Percentiles rank a stretch among this genome's conserved stretches.
phyloP scores from a whole-genome alignment of 2,329 filamentous ascomycete species.

The Colletotrichum lupini region DNA sequence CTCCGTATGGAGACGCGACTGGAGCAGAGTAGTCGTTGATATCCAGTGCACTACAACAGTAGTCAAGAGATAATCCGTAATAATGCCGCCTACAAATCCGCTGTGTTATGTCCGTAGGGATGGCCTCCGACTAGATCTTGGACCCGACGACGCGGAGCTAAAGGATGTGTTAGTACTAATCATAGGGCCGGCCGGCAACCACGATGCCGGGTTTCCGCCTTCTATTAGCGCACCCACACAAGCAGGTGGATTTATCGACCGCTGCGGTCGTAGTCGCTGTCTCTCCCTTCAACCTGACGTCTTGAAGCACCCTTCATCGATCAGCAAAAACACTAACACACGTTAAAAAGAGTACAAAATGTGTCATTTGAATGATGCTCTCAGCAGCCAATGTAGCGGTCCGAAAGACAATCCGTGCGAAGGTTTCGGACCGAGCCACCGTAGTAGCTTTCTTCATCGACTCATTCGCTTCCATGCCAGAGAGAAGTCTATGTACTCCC shows the following conservation, averaged over 20 bases:
- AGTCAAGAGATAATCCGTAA: not conserved
- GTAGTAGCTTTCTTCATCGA: no score
- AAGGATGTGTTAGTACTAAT: not conserved
- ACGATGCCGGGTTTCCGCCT: no score
- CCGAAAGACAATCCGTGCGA: not conserved
- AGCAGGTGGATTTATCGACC: no score
- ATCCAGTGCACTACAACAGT: not conserved
- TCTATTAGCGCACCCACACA: not conserved
- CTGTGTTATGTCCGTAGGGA: not conserved
- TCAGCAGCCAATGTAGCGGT: constrained; percentile 37
- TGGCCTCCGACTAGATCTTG: not conserved
- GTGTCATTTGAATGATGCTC: no score
- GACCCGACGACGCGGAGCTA: not conserved
- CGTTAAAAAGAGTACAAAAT: not conserved
- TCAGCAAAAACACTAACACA: not conserved
- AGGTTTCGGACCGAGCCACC: not conserved
- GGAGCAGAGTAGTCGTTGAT: no score
- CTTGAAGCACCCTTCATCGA: not conserved
- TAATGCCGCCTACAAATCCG: not conserved
- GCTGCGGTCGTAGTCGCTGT: no score
- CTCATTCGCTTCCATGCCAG: not conserved
- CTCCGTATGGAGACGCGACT: not conserved
- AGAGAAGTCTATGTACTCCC: not conserved
- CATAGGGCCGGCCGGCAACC: not conserved
- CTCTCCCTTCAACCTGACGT: no score